Evolutionary conservation across 148 eudicot genomes (phyloP).

Genomic region (Vaccinium macrocarpon): DNA sequence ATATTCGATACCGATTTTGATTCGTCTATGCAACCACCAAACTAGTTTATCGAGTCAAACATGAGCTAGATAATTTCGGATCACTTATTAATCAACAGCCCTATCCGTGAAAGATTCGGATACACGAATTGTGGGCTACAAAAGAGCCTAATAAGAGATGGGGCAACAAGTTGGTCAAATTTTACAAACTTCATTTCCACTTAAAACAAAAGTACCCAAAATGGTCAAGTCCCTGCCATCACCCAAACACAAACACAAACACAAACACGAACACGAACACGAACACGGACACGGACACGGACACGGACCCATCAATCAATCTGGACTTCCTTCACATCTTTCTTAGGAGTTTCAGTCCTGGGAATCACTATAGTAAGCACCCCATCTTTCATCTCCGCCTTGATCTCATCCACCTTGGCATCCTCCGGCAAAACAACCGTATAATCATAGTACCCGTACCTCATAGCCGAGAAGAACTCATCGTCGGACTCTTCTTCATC

Average conservation of each 20-base stretch:
- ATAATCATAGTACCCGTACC: neutral
- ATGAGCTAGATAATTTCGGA: neutral
- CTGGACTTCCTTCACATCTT: conserved; percentile 6
- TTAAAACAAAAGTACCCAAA: neutral
- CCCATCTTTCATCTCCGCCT: conserved; percentile 14
- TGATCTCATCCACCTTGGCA: conserved; percentile 2
- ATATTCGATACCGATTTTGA: too few species aligned
- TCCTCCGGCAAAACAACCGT: neutral
- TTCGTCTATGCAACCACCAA: too few species aligned
- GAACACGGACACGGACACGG: too few species aligned
- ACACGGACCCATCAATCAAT: neutral
- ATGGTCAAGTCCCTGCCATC: neutral
- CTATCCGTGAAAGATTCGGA: neutral
- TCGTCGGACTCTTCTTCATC: neutral
- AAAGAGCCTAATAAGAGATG: neutral
- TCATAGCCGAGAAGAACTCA: neutral
- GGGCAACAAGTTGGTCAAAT: neutral
- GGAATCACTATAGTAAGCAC: neutral
- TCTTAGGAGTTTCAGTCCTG: neutral
- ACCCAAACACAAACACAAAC: neutral
- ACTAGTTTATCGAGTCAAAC: too few species aligned
- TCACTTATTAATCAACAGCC: neutral
- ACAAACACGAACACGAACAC: neutral
- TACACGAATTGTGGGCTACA: neutral
- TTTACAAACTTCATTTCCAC: neutral